phyloP scores from a whole-genome alignment of 768 basidiomycete genomes.

The Leccinellum albellum region DNA sequence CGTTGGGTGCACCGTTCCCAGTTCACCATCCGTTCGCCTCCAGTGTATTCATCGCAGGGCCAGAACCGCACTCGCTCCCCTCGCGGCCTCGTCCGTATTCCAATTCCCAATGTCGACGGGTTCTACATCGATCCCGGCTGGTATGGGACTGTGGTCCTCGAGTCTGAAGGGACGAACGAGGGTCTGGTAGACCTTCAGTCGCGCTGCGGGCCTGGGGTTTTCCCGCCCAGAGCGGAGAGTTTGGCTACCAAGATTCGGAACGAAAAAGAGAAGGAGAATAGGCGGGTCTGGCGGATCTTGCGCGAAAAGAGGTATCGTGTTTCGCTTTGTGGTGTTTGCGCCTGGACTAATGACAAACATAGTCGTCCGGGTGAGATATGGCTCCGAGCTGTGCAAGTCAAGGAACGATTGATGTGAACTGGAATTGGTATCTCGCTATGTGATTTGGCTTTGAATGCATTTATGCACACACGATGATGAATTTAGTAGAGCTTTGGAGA shows the following conservation, averaged over 20 bases:
- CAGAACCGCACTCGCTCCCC: constrained; percentile 23
- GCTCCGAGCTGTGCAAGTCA: constrained; percentile 53
- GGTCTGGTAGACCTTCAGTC: constrained; percentile 73
- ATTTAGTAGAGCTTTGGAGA: constrained; percentile 2
- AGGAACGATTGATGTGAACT: constrained; percentile 54
- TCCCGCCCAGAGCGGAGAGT: constrained; percentile 54
- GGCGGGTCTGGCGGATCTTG: constrained; percentile 64
- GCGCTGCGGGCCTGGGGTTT: constrained; percentile 64
- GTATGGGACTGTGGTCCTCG: constrained; percentile 80
- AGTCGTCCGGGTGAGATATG: constrained; percentile 28
- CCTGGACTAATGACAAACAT: not conserved
- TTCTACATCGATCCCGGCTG: constrained; percentile 72
- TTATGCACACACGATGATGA: not conserved
- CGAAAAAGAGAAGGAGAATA: constrained; percentile 41
- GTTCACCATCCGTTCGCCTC: constrained; percentile 59
- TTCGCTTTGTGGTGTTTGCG: not conserved
- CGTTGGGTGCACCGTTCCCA: constrained; percentile 83
- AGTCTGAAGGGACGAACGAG: constrained; percentile 87
- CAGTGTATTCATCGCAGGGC: constrained; percentile 29
- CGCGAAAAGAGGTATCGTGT: constrained; percentile 70
- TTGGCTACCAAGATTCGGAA: constrained; percentile 32
- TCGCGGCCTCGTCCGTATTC: constrained; percentile 30
- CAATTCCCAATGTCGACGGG: constrained; percentile 52
- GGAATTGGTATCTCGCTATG: not conserved
- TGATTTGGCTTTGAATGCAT: not conserved